A percentile compares a stretch with the other conserved stretches of the same genome.
Conservation (phyloP, 495 filamentous ascomycete species). For the Penicillium coffeae region DNA sequence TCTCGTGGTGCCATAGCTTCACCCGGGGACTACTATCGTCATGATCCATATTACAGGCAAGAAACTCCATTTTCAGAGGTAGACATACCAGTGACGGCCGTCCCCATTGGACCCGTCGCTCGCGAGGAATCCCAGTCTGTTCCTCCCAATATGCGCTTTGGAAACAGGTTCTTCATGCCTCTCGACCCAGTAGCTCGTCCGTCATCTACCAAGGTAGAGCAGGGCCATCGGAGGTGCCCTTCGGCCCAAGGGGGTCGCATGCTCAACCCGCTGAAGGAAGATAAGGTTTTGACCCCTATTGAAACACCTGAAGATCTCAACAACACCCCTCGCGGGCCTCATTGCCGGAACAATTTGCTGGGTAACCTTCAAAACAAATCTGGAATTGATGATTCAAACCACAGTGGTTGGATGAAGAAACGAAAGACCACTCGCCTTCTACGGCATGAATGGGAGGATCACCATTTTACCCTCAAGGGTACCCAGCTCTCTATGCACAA, state of each 20-base stretch:
- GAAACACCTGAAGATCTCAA: slow-evolving; percentile 30
- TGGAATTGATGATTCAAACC: slow-evolving; percentile 43
- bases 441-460: slow-evolving; percentile 89
- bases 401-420: slow-evolving; percentile 91
- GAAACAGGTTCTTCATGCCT: slow-evolving; percentile 6
- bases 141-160: slow-evolving; percentile 79
- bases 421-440: slow-evolving; percentile 82
- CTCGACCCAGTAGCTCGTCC: slow-evolving; percentile 17
- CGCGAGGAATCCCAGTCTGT: slow-evolving; percentile 81
- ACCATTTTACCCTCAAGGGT: slow-evolving; percentile 80
- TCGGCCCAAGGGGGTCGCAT: not conserved
- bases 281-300: slow-evolving; percentile 18
- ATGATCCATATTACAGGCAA: slow-evolving; percentile 55
- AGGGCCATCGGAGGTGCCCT: not conserved
- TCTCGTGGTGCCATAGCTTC: slow-evolving; percentile 7
- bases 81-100: slow-evolving; percentile 80
- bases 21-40: slow-evolving; percentile 25
- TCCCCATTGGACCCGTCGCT: slow-evolving; percentile 63
- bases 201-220: slow-evolving; percentile 14
- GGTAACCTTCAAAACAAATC: slow-evolving; percentile 1
- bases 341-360: slow-evolving; percentile 22
- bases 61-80: slow-evolving; percentile 81
- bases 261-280: slow-evolving; percentile 19
- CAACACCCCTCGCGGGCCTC: slow-evolving; percentile 22
- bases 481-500: slow-evolving; percentile 80